Evolutionary conservation across 768 basidiomycete species (phyloP), one percentile per base, ranked within the genome.

Genomic region (Zangia roseola): DNA sequence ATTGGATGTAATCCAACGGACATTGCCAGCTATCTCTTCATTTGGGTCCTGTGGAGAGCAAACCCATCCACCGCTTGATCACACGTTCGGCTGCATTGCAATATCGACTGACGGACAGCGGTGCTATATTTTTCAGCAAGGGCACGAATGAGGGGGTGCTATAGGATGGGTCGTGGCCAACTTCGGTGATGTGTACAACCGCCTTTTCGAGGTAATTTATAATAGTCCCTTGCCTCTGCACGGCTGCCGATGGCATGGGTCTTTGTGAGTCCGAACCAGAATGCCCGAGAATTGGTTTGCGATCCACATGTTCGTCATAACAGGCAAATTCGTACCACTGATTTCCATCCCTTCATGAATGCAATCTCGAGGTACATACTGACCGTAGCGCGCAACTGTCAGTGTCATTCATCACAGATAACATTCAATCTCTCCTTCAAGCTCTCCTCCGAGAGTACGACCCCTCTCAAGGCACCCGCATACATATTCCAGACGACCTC

Each of bases 131-230:
- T 69, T 91, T 92, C 59, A 79, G 84, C 49, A 79, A 82, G 51
- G 89, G 89, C 5, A 91, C 82, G 13, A 80, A 81, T 13, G 74
- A 74, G 26, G 83, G 78, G 1, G 80, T 91, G 5, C 66, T 90
- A 35, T 88, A 63, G 62, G 25, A 28, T 43, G n/a, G 16, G 16
- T 46, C 20, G 10, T 17, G 17, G 7, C 16, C 40, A 36, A 13
- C 34, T 40, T 20, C 20, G 7, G 19, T n/a, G 7, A 28, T 40
- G n/a, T 26, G 21, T 23, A 33, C 34, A 14, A 36, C 28, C 8
- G 19, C 24, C 25, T 25, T 39, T 43, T 12, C 33, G 43, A 40
- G 16, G 26, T 10, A 28, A 33, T 6, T 12, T 39, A 31, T 37
- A 8, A n/a, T 38, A n/a, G 10, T 6, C 10, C n/a, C n/a, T 20